Percentiles rank a stretch among this genome's conserved stretches.
These are phyloP conservation scores for Stemphylium beticola DNA, from an alignment of 2,329 filamentous ascomycete species.

Conservation along the genomic window DNA sequence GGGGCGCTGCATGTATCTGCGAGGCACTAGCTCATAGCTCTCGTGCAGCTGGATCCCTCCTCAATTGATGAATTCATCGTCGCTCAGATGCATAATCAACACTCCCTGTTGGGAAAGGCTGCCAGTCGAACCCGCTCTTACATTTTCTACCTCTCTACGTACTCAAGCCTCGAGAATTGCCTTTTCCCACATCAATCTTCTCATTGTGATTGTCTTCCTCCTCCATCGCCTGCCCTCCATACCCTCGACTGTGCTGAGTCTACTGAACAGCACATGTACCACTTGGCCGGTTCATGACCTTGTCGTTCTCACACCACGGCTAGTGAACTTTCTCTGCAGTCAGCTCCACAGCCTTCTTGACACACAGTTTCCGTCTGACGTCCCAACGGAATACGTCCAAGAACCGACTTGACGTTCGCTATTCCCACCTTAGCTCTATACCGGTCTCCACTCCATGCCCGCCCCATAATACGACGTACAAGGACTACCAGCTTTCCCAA, in stretches of 20 bases:
- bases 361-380: conserved; percentile 30
- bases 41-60: conserved; percentile 37
- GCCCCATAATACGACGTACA: conserved; percentile 20
- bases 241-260: conserved; percentile 12
- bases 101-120: conserved; percentile 37
- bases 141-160: conserved; percentile 30
- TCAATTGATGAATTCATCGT: conserved; percentile 46
- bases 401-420: conserved; percentile 28
- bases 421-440: conserved; percentile 28
- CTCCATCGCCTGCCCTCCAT: conserved; percentile 11
- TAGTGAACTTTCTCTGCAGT: conserved; percentile 26
- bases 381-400: conserved; percentile 26
- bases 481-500: conserved; percentile 19
- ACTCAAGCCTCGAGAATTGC: conserved; percentile 18
- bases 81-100: conserved; percentile 43
- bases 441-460: conserved; percentile 23
- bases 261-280: conserved; percentile 20
- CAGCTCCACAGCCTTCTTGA: conserved; percentile 38
- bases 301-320: conserved; percentile 22
- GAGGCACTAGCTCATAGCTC: conserved; percentile 42
- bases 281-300: conserved; percentile 20
- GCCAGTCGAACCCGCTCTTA: conserved; percentile 30
- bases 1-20: conserved; percentile 44
- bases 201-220: conserved; percentile 14
- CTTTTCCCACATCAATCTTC: conserved; percentile 19